Evolutionary conservation across 176 grass and related monocot genomes (phyloP).

Genomic region (Raddia distichophylla): DNA sequence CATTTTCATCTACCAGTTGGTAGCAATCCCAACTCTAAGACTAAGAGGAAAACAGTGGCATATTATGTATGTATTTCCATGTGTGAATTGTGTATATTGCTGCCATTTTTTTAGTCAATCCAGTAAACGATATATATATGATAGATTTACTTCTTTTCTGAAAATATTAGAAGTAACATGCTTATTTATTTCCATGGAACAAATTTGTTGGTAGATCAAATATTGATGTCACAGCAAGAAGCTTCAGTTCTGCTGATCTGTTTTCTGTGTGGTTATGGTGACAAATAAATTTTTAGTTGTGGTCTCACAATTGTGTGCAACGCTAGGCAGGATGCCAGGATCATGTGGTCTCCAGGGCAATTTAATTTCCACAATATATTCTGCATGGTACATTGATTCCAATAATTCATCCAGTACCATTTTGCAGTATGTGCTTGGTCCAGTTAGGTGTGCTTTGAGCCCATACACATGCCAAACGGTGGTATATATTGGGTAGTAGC

Average conservation of each 20-base stretch:
- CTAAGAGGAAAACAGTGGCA: neutral
- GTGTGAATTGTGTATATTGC: neutral
- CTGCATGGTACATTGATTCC: neutral
- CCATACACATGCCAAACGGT: neutral
- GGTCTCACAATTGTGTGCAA: neutral
- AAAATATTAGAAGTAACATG: neutral
- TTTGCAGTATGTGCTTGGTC: neutral
- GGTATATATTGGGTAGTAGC: neutral
- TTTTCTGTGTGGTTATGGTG: neutral
- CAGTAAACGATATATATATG: neutral
- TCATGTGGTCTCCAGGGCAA: neutral
- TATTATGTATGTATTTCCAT: neutral
- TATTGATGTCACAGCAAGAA: neutral
- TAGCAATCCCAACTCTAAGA: conserved; percentile 9
- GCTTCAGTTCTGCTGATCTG: neutral
- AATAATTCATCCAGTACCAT: neutral
- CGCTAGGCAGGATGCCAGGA: conserved; percentile 12
- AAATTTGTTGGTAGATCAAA: neutral
- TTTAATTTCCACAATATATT: neutral
- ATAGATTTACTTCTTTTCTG: neutral
- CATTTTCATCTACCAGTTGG: neutral
- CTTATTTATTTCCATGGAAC: neutral
- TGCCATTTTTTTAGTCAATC: neutral
- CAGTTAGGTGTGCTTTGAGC: conserved; percentile 9
- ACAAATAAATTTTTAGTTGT: neutral